phyloP scores from a whole-genome alignment of 306 rosid genomes.

The Quercus dentata region DNA sequence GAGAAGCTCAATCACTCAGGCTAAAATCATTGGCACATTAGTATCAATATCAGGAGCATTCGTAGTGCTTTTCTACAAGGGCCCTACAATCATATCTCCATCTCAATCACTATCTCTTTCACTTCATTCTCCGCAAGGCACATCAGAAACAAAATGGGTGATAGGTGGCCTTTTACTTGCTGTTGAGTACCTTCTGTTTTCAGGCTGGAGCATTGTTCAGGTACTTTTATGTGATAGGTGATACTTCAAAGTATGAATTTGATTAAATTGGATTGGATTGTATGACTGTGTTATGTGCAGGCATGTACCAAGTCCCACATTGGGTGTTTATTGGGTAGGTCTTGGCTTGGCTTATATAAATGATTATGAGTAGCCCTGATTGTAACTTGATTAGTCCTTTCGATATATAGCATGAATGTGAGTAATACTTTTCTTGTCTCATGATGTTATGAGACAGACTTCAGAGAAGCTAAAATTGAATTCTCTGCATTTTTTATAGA shows the following conservation, averaged over 20 bases:
- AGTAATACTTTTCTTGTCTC: too few species aligned
- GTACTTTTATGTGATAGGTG: background rate
- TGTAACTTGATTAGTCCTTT: too few species aligned
- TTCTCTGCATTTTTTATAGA: conserved; percentile 1
- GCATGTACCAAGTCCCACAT: too few species aligned
- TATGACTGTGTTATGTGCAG: too few species aligned
- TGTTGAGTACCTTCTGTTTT: conserved; percentile 20
- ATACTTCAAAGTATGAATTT: background rate
- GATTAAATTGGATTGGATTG: too few species aligned
- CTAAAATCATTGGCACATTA: conserved; percentile 46
- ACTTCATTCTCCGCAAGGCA: background rate
- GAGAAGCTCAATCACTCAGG: conserved; percentile 41
- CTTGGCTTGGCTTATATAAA: too few species aligned
- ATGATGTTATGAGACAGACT: background rate
- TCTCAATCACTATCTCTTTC: background rate
- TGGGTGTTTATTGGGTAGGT: too few species aligned
- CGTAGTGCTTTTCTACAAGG: conserved; percentile 47
- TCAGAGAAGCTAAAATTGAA: background rate
- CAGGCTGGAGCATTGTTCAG: conserved; percentile 52
- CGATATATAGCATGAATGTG: too few species aligned
- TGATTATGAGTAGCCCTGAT: too few species aligned
- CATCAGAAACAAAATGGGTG: conserved; percentile 39
- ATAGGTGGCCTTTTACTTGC: conserved; percentile 45
- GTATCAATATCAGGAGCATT: conserved; percentile 56
- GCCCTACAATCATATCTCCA: conserved; percentile 28